Percentiles rank a stretch among this genome's conserved stretches.
phyloP scores from a whole-genome alignment of 768 basidiomycete genomes.

The Trametes villosa region DNA sequence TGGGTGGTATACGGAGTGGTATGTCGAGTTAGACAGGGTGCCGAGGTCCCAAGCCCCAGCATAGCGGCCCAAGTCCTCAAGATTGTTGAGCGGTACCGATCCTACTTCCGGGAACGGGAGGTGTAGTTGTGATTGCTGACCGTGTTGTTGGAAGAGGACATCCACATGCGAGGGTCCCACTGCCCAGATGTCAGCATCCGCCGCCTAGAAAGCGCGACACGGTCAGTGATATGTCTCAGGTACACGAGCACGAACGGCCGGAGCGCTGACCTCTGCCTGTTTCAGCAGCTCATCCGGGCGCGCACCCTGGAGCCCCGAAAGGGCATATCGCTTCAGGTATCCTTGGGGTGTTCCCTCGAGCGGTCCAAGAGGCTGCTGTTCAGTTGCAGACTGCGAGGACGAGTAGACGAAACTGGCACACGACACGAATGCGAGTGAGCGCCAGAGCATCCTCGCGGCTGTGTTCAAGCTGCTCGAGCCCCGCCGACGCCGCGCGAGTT shows the following conservation, averaged over 20 bases:
- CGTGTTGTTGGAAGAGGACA: constrained; percentile 45
- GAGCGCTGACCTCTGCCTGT: constrained; percentile 4
- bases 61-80: neutral
- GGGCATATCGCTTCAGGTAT: constrained; percentile 9
- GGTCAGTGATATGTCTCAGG: neutral
- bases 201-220: constrained; percentile 36
- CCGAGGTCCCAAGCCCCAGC: constrained; percentile 27
- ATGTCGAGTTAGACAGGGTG: constrained; percentile 38
- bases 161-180: constrained; percentile 50
- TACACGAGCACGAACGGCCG: neutral
- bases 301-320: neutral
- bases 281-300: constrained; percentile 7
- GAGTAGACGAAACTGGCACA: constrained; percentile 10
- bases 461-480: neutral
- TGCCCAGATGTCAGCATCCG: constrained; percentile 59
- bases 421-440: constrained; percentile 10
- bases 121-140: constrained; percentile 21
- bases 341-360: neutral
- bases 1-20: constrained; percentile 57
- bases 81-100: constrained; percentile 27
- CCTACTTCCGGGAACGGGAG: constrained; percentile 10
- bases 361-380: neutral
- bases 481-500: neutral
- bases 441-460: constrained; percentile 17
- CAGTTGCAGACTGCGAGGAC: neutral